Base-by-base conservation (phyloP, 306 rosid genomes). In the Sicyos baderoa region DNA sequence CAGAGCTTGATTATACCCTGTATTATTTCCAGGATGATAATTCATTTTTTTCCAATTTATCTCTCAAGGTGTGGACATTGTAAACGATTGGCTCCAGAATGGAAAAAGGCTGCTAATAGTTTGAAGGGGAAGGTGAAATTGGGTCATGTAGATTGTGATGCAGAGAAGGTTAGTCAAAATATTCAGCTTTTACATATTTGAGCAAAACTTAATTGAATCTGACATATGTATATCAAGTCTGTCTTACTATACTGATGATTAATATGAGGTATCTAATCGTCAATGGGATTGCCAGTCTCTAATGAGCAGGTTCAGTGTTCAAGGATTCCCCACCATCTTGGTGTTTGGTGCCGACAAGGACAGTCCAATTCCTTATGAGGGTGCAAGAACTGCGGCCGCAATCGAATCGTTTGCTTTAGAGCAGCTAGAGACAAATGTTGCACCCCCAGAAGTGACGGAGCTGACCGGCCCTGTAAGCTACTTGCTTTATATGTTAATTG, bases 131-230 rank as follows among this genome's bases (percentile, higher is more conserved):
- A 94, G 80, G 96, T 88, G 79, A 88, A 90, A 69, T 79, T 94
- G 76, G 99, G 99, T 75, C 99, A 94, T 54, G 92, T 94, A 71
- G 99, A 94, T 68, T 94, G 99, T 75, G 99, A 94, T 71, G 89
- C 95, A 6, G 99, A 94, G 53, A 84, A 90, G 97, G 99, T 94
- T 80, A 78, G 72, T 22, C 18, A 15, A 67, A 16, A 47, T n/a
- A n/a, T 25, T 67, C 54, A 67, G 5, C 37, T 67, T 23, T 8
- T 67, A 44, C 22, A 22, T 49, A 48, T 67, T 21, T 25, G 16
- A 47, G 22, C 44, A 23, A 67, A 67, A 22, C 15, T 23, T 67
- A 3, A 67, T 22, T 23, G 37, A 22, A 23, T 67, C 56, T 47
- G 42, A 22, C 55, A 7, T 23, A 14, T 47, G 32, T 7, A 21